Base-by-base conservation (phyloP, 2,329 filamentous ascomycete species). In the Aspergillus phoenicis region DNA sequence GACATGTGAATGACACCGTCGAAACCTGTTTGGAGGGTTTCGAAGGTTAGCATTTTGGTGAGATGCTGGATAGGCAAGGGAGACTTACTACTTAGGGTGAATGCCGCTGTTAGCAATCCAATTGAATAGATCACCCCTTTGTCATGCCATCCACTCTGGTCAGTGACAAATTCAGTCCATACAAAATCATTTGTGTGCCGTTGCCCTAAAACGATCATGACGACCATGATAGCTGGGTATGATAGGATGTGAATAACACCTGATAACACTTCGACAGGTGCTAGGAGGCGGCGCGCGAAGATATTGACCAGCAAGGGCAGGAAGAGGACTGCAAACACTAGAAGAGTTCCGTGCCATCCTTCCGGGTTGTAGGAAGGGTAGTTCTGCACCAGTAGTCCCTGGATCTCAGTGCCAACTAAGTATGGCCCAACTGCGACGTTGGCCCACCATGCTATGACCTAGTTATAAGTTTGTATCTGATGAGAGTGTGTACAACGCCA, bases 301-400 rank as follows among this genome's bases (percentile, higher is more conserved):
- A 80, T 81, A 67, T 85, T 84, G 72, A 85, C 76, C 13, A 81
- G 68, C 11, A 84, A 74, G 4, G 77, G 77, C 28, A 83, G 74
- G 2, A 77, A 57, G 4, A 80, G 73, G 24, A 82, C 75, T 20
- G 75, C 78, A 73, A 81, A 83, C 33, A 81, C 75, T 0, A 85
- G 67, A 3, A 85, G 70, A 0, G 81, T 83, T 3, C 78, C 80
- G 5, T 69, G 70, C 70, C 69, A 73, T 3, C 59, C 51, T 24
- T 64, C 48, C 28, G 64, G 61, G 8, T 60, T 49, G 59, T 72
- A 72, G 1, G 62, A 49, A 17, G 67, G 62, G 20, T 64, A 48
- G 2, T 64, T 66, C 59, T 74, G 61, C 1, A 72, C 61, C 20
- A 73, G 53, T 17, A 76, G 62, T 6, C 71, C 73, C 54, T 75